These are phyloP conservation scores for Claviceps capensis DNA, from an alignment of 2,329 filamentous ascomycete genomes.

Conservation along the genomic window DNA sequence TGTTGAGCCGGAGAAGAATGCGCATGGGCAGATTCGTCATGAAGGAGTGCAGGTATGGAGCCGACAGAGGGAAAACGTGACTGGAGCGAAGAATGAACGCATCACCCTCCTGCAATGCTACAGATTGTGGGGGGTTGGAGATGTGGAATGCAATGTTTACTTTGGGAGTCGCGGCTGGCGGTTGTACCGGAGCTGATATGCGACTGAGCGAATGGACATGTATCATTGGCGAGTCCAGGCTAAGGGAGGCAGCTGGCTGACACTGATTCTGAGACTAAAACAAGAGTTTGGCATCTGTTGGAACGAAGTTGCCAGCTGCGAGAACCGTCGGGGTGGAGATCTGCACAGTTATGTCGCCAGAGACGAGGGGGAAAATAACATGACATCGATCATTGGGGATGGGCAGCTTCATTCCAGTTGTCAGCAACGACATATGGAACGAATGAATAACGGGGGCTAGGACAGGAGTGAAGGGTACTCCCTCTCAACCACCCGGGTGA, in stretches of 20 bases:
- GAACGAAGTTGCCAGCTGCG: conserved; percentile 6
- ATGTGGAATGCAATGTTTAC: conserved; percentile 12
- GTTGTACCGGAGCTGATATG: conserved; percentile 3
- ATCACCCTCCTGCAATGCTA: not conserved
- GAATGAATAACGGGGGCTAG: not conserved
- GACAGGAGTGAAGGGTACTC: not conserved
- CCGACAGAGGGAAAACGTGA: not conserved
- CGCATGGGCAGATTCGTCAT: conserved; percentile 1
- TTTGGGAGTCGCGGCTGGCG: conserved; percentile 6
- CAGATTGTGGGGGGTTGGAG: not conserved
- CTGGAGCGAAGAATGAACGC: conserved; percentile 6
- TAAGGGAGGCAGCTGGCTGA: conserved; percentile 6
- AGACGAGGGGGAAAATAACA: not conserved
- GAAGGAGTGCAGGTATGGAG: not conserved
- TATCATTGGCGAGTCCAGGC: not conserved
- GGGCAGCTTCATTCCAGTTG: conserved; percentile 7
- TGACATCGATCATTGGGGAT: not conserved
- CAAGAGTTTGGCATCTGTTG: conserved; percentile 7
- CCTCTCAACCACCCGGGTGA: not conserved
- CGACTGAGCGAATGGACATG: not conserved
- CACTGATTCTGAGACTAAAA: conserved; percentile 8
- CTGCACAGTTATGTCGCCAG: not conserved
- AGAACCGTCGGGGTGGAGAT: conserved; percentile 2
- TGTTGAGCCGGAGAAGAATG: not conserved
- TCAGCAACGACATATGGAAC: conserved; percentile 5